phyloP scores from a whole-genome alignment of 805 yeast genomes.

The Candida wancherniae region DNA sequence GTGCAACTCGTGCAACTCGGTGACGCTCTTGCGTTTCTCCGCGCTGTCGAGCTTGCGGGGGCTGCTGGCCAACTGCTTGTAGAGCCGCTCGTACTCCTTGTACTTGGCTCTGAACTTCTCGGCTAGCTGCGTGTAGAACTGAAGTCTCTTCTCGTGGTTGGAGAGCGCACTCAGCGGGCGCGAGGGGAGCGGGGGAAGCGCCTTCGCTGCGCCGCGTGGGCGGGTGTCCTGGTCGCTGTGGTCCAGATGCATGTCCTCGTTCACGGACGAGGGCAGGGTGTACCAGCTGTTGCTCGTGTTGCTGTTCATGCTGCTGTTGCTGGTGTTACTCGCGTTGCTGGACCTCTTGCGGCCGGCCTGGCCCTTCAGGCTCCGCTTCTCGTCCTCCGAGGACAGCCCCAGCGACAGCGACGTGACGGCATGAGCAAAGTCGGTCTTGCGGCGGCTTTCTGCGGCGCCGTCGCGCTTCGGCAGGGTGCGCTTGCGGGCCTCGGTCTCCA shows the following conservation, averaged over 20 bases:
- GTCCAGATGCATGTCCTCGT: constrained; percentile 21
- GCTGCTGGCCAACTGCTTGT: constrained; percentile 11
- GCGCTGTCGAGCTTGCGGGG: constrained; percentile 6
- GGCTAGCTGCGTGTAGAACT: constrained; percentile 17
- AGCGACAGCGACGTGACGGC: constrained; percentile 18
- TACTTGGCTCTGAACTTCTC: constrained; percentile 14
- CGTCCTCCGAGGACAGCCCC: constrained; percentile 21
- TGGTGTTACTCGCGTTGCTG: constrained; percentile 11
- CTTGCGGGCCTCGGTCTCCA: constrained; percentile 9
- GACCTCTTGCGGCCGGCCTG: constrained; percentile 13
- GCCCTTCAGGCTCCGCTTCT: constrained; percentile 14
- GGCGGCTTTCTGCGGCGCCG: constrained; percentile 1
- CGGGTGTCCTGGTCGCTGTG: constrained; percentile 14
- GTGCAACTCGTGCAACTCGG: constrained; percentile 46
- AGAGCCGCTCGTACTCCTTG: constrained; percentile 15
- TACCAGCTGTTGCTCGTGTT: constrained; percentile 14
- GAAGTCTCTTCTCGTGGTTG: constrained; percentile 17
- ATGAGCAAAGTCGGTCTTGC: too few relatives aligned
- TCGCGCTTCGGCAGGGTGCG: constrained; percentile 5
- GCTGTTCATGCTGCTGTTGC: constrained; percentile 13
- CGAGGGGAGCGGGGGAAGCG: constrained; percentile 8
- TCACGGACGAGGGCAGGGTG: constrained; percentile 36
- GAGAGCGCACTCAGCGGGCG: constrained; percentile 14
- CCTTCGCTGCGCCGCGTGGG: constrained; percentile 2
- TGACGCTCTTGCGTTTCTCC: constrained; percentile 22